phyloP scores from a whole-genome alignment of 164 flowering plant genomes.

The Berberis thunbergii region DNA sequence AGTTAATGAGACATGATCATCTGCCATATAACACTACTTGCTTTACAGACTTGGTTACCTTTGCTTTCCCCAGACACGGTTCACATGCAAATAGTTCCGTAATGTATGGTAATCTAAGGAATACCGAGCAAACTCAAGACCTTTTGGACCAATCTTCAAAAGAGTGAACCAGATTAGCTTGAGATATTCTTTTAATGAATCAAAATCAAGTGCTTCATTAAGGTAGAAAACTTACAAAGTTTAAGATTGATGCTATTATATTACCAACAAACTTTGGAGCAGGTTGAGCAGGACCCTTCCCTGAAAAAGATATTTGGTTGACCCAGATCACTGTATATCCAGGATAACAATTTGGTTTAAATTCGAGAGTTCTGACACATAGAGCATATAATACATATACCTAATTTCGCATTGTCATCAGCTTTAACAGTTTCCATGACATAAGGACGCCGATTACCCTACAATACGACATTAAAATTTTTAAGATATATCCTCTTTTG shows the following conservation, averaged over 20 bases:
- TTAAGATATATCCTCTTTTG: neutral
- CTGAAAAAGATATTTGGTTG: conserved; percentile 26
- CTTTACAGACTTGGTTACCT: conserved; percentile 34
- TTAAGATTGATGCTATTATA: conserved; percentile 70
- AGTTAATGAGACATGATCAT: neutral
- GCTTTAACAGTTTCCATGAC: conserved; percentile 93
- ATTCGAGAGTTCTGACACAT: neutral
- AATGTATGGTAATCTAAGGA: conserved; percentile 95
- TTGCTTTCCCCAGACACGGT: conserved; percentile 79
- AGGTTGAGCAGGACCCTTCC: conserved; percentile 78
- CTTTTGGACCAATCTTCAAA: conserved; percentile 88
- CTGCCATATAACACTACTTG: neutral
- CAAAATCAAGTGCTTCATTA: neutral
- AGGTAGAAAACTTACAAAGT: conserved; percentile 46
- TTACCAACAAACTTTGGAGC: conserved; percentile 87
- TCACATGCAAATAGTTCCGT: conserved; percentile 71
- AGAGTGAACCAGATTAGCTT: conserved; percentile 9
- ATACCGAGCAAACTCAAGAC: conserved; percentile 93
- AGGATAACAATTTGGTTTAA: neutral
- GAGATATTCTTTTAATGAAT: neutral
- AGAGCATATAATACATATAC: conserved; percentile 23
- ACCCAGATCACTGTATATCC: neutral
- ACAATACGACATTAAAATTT: conserved; percentile 12
- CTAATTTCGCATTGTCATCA: conserved; percentile 85
- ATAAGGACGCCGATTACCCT: conserved; percentile 82